Evolutionary conservation across 2,329 filamentous ascomycete genomes (phyloP).

Genomic region (Exophiala spinifera): DNA sequence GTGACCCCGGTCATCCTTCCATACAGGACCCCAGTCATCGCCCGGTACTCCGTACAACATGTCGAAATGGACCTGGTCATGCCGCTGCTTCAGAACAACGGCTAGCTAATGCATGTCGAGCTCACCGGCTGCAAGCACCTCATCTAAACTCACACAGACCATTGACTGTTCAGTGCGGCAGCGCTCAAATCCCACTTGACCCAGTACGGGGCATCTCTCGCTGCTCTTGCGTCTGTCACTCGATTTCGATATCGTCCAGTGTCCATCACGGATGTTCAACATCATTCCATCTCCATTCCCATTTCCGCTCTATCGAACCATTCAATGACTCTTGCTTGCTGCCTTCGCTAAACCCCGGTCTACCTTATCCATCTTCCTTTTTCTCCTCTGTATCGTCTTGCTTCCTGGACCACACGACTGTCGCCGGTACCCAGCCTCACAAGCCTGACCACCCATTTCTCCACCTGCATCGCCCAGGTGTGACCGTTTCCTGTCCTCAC

Average conservation of each 20-base stretch:
- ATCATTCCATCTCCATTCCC: constrained; percentile 1
- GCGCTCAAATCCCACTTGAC: too few species aligned
- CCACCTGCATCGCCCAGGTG: not conserved
- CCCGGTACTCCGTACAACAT: too few species aligned
- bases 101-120: too few species aligned
- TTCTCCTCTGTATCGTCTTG: not conserved
- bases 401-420: constrained; percentile 4
- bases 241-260: constrained; percentile 1
- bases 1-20: too few species aligned
- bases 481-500: not conserved
- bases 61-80: too few species aligned
- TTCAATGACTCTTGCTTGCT: constrained; percentile 5
- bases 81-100: not conserved
- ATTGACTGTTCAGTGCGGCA: too few species aligned
- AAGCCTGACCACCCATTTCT: not conserved
- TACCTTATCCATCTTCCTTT: constrained; percentile 7
- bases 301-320: not conserved
- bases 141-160: not conserved
- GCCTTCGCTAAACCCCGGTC: constrained; percentile 3
- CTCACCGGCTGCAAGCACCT: not conserved
- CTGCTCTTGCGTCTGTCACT: not conserved
- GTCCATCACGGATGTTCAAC: not conserved
- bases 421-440: not conserved
- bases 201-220: not conserved
- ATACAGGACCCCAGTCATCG: too few species aligned